Evolutionary conservation across 2,329 filamentous ascomycete genomes (phyloP), one percentile per base, ranked within the genome.

Genomic region (Venturia aucupariae): DNA sequence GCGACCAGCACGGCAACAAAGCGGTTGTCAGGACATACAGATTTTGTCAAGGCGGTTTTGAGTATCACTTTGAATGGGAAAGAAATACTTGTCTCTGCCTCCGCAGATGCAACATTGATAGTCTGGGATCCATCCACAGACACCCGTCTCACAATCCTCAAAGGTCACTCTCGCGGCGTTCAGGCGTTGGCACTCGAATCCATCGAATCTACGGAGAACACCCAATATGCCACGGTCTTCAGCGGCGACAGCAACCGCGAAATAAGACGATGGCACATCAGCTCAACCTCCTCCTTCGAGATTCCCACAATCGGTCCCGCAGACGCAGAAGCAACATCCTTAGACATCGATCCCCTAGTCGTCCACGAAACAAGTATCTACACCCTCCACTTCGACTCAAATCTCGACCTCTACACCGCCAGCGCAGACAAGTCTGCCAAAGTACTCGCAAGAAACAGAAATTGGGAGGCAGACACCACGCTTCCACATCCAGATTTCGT

Each of bases 311-410:
- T 17, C n/a, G 57, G 27, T n/a, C 38, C 41, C 13, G 69, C 60
- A 38, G 55, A 35, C 62, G 62, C 32, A 48, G 64, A 22, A 39
- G 46, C 17, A 44, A 55, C 22, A 77, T 65, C 68, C 70, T 70
- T 70, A 77, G 65, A 80, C 76, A 66, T 81, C 77, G 68, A 81
- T 75, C 71, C 83, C 1, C 86, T 97, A 61, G 76, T 88, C 59
- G 88, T 88, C 67, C 94, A 99, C 75, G 91, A 97, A 69, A 99
- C 94, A 0, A 94, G 89, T 68, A 86, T 99, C 11, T 95, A 96
- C 76, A 86, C 84, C 68, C 77, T 97, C 17, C 78, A 84, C 24
- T 96, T 96, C 70, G 88, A 92, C 68, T 75, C 76, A 4, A 84
- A 86, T 59, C 86, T 83, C 39, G 90, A 97, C 70, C 77, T 97